Percentiles rank a stretch among this genome's conserved stretches.
Evolutionary conservation across 2,329 filamentous ascomycete genomes (phyloP).

Genomic region (Aspergillus amoenus): DNA sequence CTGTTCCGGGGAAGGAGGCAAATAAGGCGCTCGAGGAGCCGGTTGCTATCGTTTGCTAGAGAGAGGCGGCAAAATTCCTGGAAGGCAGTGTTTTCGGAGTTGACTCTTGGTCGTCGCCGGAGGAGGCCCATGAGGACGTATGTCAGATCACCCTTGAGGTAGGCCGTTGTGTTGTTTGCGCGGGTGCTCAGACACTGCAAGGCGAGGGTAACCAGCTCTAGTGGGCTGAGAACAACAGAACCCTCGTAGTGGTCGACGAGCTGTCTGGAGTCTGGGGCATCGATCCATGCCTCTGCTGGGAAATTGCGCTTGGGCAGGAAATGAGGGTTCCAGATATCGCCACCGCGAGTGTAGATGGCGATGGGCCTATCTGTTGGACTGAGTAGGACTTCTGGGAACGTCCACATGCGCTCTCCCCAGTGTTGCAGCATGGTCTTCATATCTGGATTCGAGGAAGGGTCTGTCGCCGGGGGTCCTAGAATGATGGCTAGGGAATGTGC

Average conservation of each 20-base stretch:
- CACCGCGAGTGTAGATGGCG: slow-evolving; percentile 30
- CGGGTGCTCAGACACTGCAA: slow-evolving; percentile 43
- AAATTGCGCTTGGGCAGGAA: not conserved
- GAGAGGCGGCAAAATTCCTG: slow-evolving; percentile 44
- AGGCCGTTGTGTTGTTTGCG: slow-evolving; percentile 29
- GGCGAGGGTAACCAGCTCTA: slow-evolving; percentile 45
- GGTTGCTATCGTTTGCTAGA: slow-evolving; percentile 47
- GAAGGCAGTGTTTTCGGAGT: slow-evolving; percentile 43
- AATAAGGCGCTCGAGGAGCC: slow-evolving; percentile 47
- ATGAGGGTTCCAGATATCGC: not conserved
- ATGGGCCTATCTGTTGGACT: slow-evolving; percentile 27
- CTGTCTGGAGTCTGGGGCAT: slow-evolving; percentile 39
- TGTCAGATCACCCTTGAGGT: slow-evolving; percentile 42
- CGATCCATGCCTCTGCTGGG: slow-evolving; percentile 35
- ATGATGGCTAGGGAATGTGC: not conserved
- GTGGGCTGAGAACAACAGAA: slow-evolving; percentile 39
- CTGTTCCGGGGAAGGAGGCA: slow-evolving; percentile 40
- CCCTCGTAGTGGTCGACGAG: slow-evolving; percentile 50
- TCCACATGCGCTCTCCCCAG: slow-evolving; percentile 50
- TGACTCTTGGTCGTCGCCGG: slow-evolving; percentile 40
- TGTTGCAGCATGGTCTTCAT: slow-evolving; percentile 31
- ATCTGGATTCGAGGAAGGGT: not conserved
- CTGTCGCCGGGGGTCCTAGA: not conserved
- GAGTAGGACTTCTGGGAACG: slow-evolving; percentile 46
- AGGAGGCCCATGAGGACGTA: slow-evolving; percentile 51